These are phyloP conservation scores for Fusarium ramigenum DNA, from an alignment of 2,329 filamentous ascomycete species.

Conservation along the genomic window DNA sequence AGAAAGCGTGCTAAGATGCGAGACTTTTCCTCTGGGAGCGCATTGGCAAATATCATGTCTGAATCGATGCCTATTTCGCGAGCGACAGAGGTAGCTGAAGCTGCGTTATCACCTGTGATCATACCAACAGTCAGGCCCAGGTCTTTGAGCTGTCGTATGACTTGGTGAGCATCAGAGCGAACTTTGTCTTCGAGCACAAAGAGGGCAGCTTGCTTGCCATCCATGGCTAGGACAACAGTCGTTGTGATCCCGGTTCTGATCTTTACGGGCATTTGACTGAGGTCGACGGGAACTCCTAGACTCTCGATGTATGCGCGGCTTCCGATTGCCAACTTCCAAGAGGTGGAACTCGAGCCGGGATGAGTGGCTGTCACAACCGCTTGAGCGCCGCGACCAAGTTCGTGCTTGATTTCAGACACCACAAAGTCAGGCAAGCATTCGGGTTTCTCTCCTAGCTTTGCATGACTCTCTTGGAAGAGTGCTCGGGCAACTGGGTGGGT, in stretches of 20 bases:
- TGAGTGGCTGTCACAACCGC: background rate
- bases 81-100: background rate
- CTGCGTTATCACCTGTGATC: background rate
- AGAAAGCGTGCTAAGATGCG: background rate
- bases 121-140: rapidly evolving
- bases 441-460: rapidly evolving
- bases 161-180: background rate
- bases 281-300: background rate
- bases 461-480: background rate
- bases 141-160: background rate
- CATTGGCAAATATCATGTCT: background rate
- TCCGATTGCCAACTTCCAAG: background rate
- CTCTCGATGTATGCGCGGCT: background rate
- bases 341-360: rapidly evolving
- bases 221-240: background rate
- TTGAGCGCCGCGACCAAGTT: background rate
- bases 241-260: background rate
- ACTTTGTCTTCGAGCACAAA: background rate
- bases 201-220: background rate
- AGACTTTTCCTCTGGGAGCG: background rate
- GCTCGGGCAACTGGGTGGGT: background rate
- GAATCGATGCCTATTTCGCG: background rate
- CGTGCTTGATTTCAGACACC: background rate
- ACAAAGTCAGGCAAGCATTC: rapidly evolving
- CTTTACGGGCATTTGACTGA: rapidly evolving